phyloP scores from a whole-genome alignment of 306 rosid genomes.

The Echinosophora koreensis region DNA sequence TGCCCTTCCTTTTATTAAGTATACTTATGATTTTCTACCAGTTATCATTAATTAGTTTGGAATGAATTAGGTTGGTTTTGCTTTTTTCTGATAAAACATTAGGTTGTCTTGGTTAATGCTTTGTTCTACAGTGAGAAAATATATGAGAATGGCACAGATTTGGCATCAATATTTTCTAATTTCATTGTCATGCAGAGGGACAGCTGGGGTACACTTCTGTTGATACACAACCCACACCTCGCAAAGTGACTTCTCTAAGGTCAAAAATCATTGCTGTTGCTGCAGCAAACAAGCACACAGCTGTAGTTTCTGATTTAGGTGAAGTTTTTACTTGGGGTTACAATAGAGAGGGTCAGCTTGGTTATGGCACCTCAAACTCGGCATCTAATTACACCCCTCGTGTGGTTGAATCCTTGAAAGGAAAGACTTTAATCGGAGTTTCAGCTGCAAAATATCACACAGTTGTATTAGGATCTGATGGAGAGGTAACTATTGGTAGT shows the following conservation, averaged over 20 bases:
- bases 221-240: constrained; percentile 96
- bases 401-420: constrained; percentile 93
- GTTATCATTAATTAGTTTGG: constrained; percentile 8
- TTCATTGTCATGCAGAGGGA: constrained; percentile 75
- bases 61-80: constrained; percentile 23
- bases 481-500: constrained; percentile 75
- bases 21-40: not conserved
- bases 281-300: constrained; percentile 98
- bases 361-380: constrained; percentile 97
- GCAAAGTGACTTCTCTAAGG: constrained; percentile 82
- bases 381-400: constrained; percentile 93
- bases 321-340: constrained; percentile 98
- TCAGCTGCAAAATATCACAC: constrained; percentile 95
- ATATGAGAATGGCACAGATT: constrained; percentile 34
- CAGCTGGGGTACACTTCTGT: constrained; percentile 98
- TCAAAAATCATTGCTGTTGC: constrained; percentile 85
- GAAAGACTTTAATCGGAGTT: constrained; percentile 75
- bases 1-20: constrained; percentile 12
- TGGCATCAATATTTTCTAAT: constrained; percentile 32
- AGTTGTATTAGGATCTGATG: constrained; percentile 87
- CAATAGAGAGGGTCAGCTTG: constrained; percentile 96
- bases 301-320: constrained; percentile 87
- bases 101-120: constrained; percentile 25
- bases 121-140: constrained; percentile 22
- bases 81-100: not conserved